Base-by-base conservation (phyloP, 805 yeast genomes). In the Candida easanensis region DNA sequence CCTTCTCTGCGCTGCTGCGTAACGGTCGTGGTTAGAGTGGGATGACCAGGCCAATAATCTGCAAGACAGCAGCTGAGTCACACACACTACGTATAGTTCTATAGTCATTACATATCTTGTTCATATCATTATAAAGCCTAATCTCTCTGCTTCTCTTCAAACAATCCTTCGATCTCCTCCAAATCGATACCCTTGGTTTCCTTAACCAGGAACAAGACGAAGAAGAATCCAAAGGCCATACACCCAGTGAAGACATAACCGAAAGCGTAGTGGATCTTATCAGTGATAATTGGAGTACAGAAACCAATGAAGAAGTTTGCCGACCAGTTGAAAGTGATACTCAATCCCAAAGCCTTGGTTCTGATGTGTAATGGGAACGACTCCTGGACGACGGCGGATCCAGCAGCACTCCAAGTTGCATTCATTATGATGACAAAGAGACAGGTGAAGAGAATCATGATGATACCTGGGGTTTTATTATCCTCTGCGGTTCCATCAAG, bases 121-220 rank as follows among this genome's bases (percentile, higher is more conserved):
- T n/a, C n/a, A n/a, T n/a, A n/a, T n/a, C n/a, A n/a, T n/a, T n/a
- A n/a, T n/a, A n/a, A n/a, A n/a, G n/a, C n/a, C n/a, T n/a, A n/a
- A n/a, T n/a, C n/a, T n/a, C n/a, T n/a, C n/a, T n/a, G n/a, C n/a
- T n/a, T n/a, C n/a, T n/a, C n/a, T n/a, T 42, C 45, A 22, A 33
- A 27, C 16, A 21, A 30, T 8, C 33, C 39, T 20, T 85, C 88
- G 47, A 86, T 86, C 62, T 86, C 88, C 66, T 86, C 95, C 60
- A 87, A 73, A 30, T 85, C 74, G 55, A 85, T 73, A 39, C 93
- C 93, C 69, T 82, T 84, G 37, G 95, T 87, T 66, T 87, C 95
- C 51, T 79, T 79, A 43, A 87, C 80, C 51, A 76, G 73, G 69
- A 86, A 69, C 5, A 74, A 69, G 17, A 72, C 58, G 54, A 72